Conservation (phyloP, 106 monocot genomes). For the Posidonia australis region DNA sequence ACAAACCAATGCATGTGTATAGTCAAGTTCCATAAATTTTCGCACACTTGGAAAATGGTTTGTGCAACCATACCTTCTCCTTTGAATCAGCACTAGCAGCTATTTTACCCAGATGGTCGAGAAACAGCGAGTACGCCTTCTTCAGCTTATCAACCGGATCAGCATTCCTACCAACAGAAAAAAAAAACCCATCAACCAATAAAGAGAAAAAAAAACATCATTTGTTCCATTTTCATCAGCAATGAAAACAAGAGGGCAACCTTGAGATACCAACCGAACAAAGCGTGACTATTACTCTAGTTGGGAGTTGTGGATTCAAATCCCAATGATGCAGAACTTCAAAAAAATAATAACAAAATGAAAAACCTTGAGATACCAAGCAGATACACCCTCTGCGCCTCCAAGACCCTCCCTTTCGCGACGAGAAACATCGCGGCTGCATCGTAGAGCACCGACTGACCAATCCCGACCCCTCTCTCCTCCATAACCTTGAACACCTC, state of each 20-base stretch:
- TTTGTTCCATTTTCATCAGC: background rate
- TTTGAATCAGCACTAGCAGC: slow-evolving; percentile 7
- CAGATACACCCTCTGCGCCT: slow-evolving; percentile 37
- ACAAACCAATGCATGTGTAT: too few relatives aligned
- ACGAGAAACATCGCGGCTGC: slow-evolving; percentile 42
- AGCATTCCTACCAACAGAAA: slow-evolving; percentile 40
- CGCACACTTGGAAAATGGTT: background rate
- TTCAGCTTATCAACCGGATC: slow-evolving; percentile 61
- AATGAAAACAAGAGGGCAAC: slow-evolving; percentile 25
- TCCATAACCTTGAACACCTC: slow-evolving; percentile 51
- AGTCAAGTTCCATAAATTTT: background rate
- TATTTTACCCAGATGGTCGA: slow-evolving; percentile 25
- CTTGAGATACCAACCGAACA: slow-evolving; percentile 75
- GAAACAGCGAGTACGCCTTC: slow-evolving; percentile 41
- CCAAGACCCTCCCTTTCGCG: slow-evolving; percentile 35
- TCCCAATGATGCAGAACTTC: too few relatives aligned
- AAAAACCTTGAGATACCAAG: slow-evolving; percentile 80
- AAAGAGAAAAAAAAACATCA: background rate
- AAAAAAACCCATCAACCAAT: background rate
- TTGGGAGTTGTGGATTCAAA: too few relatives aligned
- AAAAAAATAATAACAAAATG: too few relatives aligned
- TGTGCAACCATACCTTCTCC: background rate
- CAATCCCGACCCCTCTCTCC: slow-evolving; percentile 46
- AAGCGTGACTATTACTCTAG: too few relatives aligned
- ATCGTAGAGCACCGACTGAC: slow-evolving; percentile 59